Conservation (phyloP, 208 protist genomes). For the Zelonia costaricensis region DNA sequence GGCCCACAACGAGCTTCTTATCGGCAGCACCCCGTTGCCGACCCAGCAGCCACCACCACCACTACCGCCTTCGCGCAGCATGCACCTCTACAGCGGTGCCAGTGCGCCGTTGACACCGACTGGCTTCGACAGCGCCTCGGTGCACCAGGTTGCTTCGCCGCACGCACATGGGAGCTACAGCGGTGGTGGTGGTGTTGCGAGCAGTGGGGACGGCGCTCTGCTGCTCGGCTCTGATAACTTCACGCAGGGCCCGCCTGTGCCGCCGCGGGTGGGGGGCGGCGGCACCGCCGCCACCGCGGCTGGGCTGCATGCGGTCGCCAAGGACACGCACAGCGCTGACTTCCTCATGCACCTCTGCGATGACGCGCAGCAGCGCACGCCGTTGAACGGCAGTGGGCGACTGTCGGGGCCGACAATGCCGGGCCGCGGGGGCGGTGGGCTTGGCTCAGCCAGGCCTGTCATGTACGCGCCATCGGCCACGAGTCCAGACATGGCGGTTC, state of each 20-base stretch:
- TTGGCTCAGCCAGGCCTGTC: too few relatives aligned
- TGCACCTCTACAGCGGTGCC: background rate
- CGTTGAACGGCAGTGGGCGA: slow-evolving; percentile 31
- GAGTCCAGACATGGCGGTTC: too few relatives aligned
- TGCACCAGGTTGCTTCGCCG: too few relatives aligned
- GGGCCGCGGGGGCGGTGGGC: too few relatives aligned
- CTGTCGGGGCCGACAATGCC: background rate
- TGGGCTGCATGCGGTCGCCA: background rate
- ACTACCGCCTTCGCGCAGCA: background rate
- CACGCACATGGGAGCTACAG: too few relatives aligned
- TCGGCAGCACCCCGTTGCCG: slow-evolving; percentile 22
- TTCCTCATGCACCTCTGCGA: slow-evolving; percentile 71
- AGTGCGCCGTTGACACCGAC: background rate
- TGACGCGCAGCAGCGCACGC: slow-evolving; percentile 51
- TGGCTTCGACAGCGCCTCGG: too few relatives aligned
- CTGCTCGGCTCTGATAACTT: slow-evolving; percentile 22
- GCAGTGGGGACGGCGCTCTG: background rate
- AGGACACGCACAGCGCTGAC: slow-evolving; percentile 45
- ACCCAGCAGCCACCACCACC: slow-evolving; percentile 12
- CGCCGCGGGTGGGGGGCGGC: background rate
- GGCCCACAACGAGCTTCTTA: slow-evolving; percentile 13
- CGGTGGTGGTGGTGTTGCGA: background rate
- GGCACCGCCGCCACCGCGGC: background rate
- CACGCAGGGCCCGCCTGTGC: slow-evolving; percentile 5
- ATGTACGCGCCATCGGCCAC: too few relatives aligned